Conservation (phyloP, 2,329 filamentous ascomycete species). For the Remersonia thermophila region DNA sequence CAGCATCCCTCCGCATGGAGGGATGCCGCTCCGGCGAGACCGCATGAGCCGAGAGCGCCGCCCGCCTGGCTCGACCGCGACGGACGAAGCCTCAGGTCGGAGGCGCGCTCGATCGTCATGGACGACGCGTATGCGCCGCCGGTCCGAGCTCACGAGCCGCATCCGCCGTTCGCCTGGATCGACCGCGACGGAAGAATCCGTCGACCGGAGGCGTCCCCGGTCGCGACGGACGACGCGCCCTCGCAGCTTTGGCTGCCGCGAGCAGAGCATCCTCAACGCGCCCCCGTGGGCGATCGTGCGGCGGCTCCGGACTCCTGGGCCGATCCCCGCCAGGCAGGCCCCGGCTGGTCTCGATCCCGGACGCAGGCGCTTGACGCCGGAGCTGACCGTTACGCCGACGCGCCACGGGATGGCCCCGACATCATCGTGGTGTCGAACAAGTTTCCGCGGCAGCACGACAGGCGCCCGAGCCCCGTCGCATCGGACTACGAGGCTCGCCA, state of each 20-base stretch:
- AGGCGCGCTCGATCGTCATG: constrained; percentile 10
- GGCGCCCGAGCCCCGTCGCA: constrained; percentile 1
- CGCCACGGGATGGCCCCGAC: constrained; percentile 6
- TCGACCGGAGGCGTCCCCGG: constrained; percentile 10
- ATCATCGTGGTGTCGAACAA: constrained; percentile 17
- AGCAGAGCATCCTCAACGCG: neutral
- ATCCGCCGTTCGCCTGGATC: constrained; percentile 11
- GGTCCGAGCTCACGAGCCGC: constrained; percentile 2
- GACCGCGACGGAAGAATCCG: constrained; percentile 8
- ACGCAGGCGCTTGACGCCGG: constrained; percentile 1
- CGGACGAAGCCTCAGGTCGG: constrained; percentile 11
- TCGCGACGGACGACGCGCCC: no score
- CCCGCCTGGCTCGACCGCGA: constrained; percentile 12
- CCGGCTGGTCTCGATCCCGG: constrained; percentile 3
- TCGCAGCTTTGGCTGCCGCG: constrained; percentile 1
- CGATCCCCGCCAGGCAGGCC: neutral
- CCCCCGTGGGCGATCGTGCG: no score
- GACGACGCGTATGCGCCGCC: constrained; percentile 1
- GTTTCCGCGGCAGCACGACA: constrained; percentile 16
- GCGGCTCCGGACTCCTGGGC: neutral
- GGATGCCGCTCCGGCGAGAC: constrained; percentile 1
- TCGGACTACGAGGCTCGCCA: constrained; percentile 4
- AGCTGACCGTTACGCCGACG: constrained; percentile 6
- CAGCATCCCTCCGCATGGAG: constrained; percentile 2
- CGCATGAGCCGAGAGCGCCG: constrained; percentile 4